phyloP scores from a whole-genome alignment of 495 filamentous ascomycete genomes.

The Xylaria cubensis region DNA sequence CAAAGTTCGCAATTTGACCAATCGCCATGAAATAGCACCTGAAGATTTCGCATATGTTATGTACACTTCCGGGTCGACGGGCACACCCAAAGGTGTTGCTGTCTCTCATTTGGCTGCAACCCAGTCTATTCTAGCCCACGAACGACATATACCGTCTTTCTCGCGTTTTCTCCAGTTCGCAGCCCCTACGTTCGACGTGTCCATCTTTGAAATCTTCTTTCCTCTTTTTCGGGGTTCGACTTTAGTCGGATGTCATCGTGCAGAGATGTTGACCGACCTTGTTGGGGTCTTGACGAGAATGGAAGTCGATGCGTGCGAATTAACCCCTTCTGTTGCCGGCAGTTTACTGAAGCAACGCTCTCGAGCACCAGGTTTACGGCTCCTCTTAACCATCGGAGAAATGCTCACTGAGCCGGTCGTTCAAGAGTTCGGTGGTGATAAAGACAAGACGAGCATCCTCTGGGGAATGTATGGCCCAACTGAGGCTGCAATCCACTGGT shows the following conservation, averaged over 20 bases:
- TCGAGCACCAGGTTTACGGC: conserved; percentile 64
- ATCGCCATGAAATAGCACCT: conserved; percentile 28
- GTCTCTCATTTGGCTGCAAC: conserved; percentile 78
- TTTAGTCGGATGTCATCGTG: conserved; percentile 70
- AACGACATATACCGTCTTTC: conserved; percentile 74
- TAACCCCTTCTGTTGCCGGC: conserved; percentile 81
- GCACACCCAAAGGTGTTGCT: conserved; percentile 84
- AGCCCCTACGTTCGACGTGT: conserved; percentile 86
- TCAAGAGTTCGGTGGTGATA: conserved; percentile 69
- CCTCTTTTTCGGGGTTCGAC: conserved; percentile 73
- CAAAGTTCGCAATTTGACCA: background rate
- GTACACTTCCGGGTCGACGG: conserved; percentile 90
- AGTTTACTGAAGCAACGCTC: conserved; percentile 67
- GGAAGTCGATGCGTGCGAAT: conserved; percentile 77
- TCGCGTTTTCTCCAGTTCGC: conserved; percentile 85
- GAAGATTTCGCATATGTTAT: conserved; percentile 80
- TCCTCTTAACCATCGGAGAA: conserved; percentile 84
- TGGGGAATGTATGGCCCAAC: conserved; percentile 91
- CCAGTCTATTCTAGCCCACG: conserved; percentile 78
- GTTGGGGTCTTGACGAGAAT: conserved; percentile 65
- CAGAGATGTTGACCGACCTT: conserved; percentile 72
- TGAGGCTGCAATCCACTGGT: conserved; percentile 79
- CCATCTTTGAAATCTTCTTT: conserved; percentile 89
- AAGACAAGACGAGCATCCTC: conserved; percentile 58
- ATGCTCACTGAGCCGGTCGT: conserved; percentile 79